These are phyloP conservation scores for Pichia sp. DNA, from an alignment of 1,139 yeast genomes.

Conservation along the genomic window DNA sequence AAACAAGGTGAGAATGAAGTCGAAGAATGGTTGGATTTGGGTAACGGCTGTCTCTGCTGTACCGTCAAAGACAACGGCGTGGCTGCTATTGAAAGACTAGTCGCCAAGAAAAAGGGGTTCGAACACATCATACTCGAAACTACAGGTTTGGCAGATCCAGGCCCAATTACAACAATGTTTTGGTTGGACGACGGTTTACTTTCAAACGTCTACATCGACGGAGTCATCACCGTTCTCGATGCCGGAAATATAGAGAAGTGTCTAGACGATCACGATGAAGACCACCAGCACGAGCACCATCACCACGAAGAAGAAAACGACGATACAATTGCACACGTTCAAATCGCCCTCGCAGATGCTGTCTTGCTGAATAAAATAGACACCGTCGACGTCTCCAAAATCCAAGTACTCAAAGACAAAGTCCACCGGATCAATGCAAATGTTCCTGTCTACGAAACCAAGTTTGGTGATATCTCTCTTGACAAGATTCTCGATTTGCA, in stretches of 20 bases:
- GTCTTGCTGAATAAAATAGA: conserved; percentile 79
- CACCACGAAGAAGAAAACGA: not conserved
- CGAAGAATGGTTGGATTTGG: conserved; percentile 94
- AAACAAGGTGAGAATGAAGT: conserved; percentile 57
- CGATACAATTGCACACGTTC: conserved; percentile 82
- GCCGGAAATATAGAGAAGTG: conserved; percentile 64
- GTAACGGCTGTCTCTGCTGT: conserved; percentile 96
- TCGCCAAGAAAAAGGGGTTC: conserved; percentile 63
- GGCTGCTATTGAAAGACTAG: conserved; percentile 85
- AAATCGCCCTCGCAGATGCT: conserved; percentile 86
- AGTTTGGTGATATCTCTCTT: conserved; percentile 69
- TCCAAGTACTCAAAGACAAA: conserved; percentile 32
- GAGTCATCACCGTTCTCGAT: conserved; percentile 91
- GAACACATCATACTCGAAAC: conserved; percentile 92
- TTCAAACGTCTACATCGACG: conserved; percentile 86
- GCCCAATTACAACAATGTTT: conserved; percentile 94
- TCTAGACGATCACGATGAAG: conserved; percentile 52
- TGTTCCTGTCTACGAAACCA: conserved; percentile 67
- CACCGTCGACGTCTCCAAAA: conserved; percentile 35
- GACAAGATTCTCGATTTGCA: conserved; percentile 69
- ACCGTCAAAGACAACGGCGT: conserved; percentile 96
- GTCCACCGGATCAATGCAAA: conserved; percentile 61
- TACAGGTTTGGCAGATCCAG: conserved; percentile 98
- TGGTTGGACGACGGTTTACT: conserved; percentile 93
- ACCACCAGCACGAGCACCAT: conserved; percentile 35